Evolutionary conservation across 2,329 filamentous ascomycete genomes (phyloP).

Genomic region (Fonsecaea monophora): DNA sequence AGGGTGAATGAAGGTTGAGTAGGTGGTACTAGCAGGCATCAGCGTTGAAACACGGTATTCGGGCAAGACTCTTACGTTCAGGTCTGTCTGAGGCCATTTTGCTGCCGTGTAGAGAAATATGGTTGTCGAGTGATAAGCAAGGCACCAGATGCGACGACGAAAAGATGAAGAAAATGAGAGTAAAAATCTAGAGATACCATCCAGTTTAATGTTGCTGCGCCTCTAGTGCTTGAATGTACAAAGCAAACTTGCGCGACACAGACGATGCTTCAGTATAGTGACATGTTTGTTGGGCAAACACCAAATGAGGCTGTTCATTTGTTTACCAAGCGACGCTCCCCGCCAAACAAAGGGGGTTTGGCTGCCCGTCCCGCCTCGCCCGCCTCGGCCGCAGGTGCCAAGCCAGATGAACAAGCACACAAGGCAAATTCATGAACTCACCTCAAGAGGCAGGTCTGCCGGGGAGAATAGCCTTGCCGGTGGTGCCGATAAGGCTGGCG

Average conservation of each 20-base stretch:
- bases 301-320: neutral
- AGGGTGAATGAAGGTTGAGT: conserved; percentile 17
- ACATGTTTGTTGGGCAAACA: conserved; percentile 5
- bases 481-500: neutral
- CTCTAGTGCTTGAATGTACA: conserved; percentile 2
- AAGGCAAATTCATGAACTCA: neutral
- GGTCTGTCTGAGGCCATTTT: conserved; percentile 15
- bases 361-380: conserved; percentile 1
- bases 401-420: neutral
- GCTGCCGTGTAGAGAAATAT: neutral
- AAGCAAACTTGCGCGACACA: neutral
- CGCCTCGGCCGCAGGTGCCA: neutral
- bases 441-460: neutral
- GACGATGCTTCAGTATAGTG: neutral
- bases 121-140: neutral
- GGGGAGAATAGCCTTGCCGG: neutral
- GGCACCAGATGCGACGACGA: neutral
- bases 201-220: neutral
- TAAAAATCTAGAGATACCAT: neutral
- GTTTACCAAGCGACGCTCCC: conserved; percentile 12
- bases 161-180: neutral
- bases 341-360: neutral
- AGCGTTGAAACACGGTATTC: neutral
- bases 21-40: conserved; percentile 1
- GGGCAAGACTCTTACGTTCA: neutral